Conservation (phyloP, 306 rosid genomes). For the Rosa multiflora region DNA sequence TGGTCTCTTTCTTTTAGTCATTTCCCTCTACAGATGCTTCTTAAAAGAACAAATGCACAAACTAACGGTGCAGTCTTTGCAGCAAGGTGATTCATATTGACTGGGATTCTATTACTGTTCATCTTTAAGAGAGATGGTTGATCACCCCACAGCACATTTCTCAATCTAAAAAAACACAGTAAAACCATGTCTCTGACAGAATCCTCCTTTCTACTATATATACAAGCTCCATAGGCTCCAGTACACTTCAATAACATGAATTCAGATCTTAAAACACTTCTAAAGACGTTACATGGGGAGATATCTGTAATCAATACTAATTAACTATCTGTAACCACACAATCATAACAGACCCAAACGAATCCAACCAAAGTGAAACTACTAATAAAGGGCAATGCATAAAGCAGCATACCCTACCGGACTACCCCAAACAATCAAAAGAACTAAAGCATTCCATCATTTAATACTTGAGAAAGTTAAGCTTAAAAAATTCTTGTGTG, state of each 20-base stretch:
- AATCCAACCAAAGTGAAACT: neutral
- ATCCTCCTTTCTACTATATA: neutral
- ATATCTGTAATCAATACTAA: neutral
- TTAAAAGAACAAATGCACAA: neutral
- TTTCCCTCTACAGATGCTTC: neutral
- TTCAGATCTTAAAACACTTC: neutral
- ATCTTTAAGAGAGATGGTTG: too few relatives aligned
- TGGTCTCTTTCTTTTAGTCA: neutral
- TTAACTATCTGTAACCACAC: neutral
- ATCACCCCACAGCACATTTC: neutral
- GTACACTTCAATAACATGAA: too few relatives aligned
- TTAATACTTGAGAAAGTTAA: neutral
- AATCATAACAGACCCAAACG: neutral
- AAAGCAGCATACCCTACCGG: neutral
- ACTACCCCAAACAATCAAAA: neutral
- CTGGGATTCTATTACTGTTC: neutral
- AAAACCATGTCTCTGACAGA: neutral
- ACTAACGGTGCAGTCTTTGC: neutral
- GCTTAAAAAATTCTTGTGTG: neutral
- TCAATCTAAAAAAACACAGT: neutral
- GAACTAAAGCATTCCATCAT: neutral
- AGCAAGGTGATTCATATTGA: neutral
- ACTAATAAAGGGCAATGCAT: neutral
- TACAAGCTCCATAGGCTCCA: neutral
- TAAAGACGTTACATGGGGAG: neutral